Base-by-base conservation (phyloP, 108 stramenopile genomes). In the Cyclotella choctawhatcheeana region DNA sequence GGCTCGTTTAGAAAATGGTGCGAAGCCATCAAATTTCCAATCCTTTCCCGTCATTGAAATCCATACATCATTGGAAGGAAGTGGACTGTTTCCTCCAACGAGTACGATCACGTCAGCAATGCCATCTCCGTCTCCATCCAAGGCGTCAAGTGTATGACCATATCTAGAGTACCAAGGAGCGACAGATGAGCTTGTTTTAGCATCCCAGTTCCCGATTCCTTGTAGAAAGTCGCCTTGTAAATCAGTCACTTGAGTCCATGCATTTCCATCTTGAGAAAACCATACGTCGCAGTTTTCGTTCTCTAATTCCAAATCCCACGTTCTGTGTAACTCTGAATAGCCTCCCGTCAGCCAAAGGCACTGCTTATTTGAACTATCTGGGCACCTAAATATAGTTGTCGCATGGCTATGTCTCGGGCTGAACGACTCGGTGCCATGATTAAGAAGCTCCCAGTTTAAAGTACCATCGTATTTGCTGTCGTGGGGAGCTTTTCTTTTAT, bases 1-100 rank as follows among this genome's bases (percentile, higher is more conserved):
- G 25, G 84, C 92, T 52, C 92, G 60, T 25, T 61, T 80, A 16
- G 84, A 29, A 87, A 87, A 93, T n/a, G 86, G 87, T 3, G 92
- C 92, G 54, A 76, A 62, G 44, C 90, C 74, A 63, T 73, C 82
- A 63, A 86, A 82, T 44, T 64, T 81, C 87, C 90, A 93, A 26
- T 60, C 37, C n/a, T 68, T 83, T 21, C 92, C 92, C 63, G 91
- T 86, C 34, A 31, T 65, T 0, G 90, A 70, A 0, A 91, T 63
- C 92, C 92, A 93, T 21, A 89, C 72, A 55, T 93, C 92, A 45
- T 91, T 91, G 59, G 81, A 76, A 10, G 89, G 82, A 26, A 81
- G 44, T n/a, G 90, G 88, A 27, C 74, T 78, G 68, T 66, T 87
- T 5, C 92, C 92, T 10, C 88, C 92, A 8, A 75, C 44, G 8